Evolutionary conservation across 179 eudicot genomes (phyloP), one percentile per base, ranked within the genome.

Genomic region (Carnegiea gigantea): DNA sequence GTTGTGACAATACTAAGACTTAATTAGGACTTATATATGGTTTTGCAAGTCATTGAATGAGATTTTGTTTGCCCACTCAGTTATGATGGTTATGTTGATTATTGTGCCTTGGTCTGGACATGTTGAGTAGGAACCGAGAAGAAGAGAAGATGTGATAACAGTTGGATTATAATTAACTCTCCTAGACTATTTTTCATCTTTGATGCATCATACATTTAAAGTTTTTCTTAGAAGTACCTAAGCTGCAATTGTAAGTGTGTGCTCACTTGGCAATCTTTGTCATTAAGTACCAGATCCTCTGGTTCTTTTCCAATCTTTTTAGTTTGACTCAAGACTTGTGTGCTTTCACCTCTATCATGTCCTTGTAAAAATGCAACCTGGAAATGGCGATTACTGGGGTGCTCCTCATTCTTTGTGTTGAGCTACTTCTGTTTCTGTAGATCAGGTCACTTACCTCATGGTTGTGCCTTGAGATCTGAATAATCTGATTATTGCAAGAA

Each of bases 401-500:
- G 38, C 20, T 15, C 20, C 60, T 75, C 65, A 26, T 20, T 26
- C 44, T 28, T 53, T 8, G 26, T 24, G 78, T 43, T 80, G 30
- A 38, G 23, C 46, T 77, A 48, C 38, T 59, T 62, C n/a, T 60
- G 53, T n/a, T 38, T n/a, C 44, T 13, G 36, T 77, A 6, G 18
- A 67, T 40, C 33, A 77, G 48, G 15, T 30, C 59, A 28, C 12
- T 14, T 70, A 23, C 71, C 12, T 20, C 46, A 59, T 43, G 20
- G 26, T 76, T 64, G 14, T 78, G 67, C 46, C n/a, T 43, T 82
- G 54, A 30, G 71, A 21, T 64, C 75, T 72, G 81, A 76, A 64
- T 62, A 51, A 21, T 64, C 75, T 72, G 81, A 76, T 64, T 62
- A 51, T 64, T 75, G 79, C 76, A 64, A 74, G 26, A 78, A 57